Evolutionary conservation across 106 monocot species (phyloP).

Genomic region (Dioscorea alata): DNA sequence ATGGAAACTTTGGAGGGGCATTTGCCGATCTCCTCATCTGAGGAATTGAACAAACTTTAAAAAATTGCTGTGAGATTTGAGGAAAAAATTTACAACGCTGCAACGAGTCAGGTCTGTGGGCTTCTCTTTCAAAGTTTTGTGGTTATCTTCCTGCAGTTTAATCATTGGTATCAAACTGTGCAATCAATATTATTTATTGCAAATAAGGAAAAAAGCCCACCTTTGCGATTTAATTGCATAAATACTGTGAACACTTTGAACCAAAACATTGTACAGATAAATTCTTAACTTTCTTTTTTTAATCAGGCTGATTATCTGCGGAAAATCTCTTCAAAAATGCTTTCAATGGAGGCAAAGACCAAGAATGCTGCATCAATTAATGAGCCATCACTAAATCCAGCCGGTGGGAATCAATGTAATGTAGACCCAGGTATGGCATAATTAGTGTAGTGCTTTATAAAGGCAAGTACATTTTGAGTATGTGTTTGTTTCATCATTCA

Average conservation of each 20-base stretch:
- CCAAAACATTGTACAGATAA: neutral
- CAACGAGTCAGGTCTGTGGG: constrained; percentile 53
- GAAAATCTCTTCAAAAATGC: constrained; percentile 80
- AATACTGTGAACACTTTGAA: neutral
- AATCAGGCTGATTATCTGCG: constrained; percentile 77
- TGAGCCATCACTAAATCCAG: constrained; percentile 9
- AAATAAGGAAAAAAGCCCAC: neutral
- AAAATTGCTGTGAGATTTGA: constrained; percentile 82
- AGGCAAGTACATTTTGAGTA: neutral
- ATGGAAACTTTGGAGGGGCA: constrained; percentile 80
- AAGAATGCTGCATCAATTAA: constrained; percentile 26
- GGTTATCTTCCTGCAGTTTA: neutral
- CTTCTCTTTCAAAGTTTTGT: neutral
- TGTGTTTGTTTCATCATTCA: neutral
- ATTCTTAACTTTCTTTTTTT: constrained; percentile 12
- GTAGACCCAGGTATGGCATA: constrained; percentile 43
- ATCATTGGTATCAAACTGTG: neutral
- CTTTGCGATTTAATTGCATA: neutral
- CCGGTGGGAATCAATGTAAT: constrained; percentile 32
- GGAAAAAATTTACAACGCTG: constrained; percentile 75
- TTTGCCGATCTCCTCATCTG: constrained; percentile 53
- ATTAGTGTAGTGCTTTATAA: too few species aligned
- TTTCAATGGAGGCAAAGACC: constrained; percentile 73
- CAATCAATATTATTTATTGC: neutral
- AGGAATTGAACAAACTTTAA: constrained; percentile 54